A percentile compares a stretch with the other conserved stretches of the same genome.
Conservation (phyloP, 192 early-diverging fungal species). For the Neocallimastix lanati region DNA sequence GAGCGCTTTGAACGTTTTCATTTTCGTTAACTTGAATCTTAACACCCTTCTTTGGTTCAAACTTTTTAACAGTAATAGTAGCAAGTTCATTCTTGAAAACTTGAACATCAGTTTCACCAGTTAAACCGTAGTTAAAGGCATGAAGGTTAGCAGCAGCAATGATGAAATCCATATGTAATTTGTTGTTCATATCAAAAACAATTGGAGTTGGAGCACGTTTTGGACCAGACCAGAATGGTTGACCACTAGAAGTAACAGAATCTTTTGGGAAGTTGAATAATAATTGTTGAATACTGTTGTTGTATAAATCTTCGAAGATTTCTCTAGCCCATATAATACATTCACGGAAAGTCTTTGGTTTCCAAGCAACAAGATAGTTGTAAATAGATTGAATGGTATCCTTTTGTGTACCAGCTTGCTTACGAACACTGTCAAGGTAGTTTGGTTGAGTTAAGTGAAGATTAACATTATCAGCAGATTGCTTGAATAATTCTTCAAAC, state of each 20-base stretch:
- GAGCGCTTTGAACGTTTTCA: conserved; percentile 34
- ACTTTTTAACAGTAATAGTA: conserved; percentile 53
- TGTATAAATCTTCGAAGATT: conserved; percentile 83
- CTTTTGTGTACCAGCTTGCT: conserved; percentile 50
- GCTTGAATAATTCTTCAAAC: conserved; percentile 84
- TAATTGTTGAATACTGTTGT: conserved; percentile 83
- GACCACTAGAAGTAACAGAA: conserved; percentile 71
- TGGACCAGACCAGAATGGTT: conserved; percentile 90
- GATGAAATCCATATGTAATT: conserved; percentile 75
- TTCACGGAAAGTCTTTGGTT: conserved; percentile 72
- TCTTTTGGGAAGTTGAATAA: conserved; percentile 95
- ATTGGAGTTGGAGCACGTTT: conserved; percentile 81
- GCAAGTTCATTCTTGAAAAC: conserved; percentile 41
- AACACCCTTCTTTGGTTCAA: conserved; percentile 76
- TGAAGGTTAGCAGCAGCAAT: conserved; percentile 79
- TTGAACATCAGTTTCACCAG: conserved; percentile 34
- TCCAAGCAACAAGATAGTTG: conserved; percentile 41
- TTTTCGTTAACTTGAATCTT: conserved; percentile 90
- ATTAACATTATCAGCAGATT: conserved; percentile 89
- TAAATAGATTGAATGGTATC: conserved; percentile 65
- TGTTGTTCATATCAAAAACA: conserved; percentile 56
- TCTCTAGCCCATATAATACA: conserved; percentile 82
- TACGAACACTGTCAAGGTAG: conserved; percentile 55
- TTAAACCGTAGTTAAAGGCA: conserved; percentile 87
- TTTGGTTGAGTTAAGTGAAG: conserved; percentile 70